Conservation (phyloP, 1,139 yeast genomes). For the Saccharomycopsis hybrid region DNA sequence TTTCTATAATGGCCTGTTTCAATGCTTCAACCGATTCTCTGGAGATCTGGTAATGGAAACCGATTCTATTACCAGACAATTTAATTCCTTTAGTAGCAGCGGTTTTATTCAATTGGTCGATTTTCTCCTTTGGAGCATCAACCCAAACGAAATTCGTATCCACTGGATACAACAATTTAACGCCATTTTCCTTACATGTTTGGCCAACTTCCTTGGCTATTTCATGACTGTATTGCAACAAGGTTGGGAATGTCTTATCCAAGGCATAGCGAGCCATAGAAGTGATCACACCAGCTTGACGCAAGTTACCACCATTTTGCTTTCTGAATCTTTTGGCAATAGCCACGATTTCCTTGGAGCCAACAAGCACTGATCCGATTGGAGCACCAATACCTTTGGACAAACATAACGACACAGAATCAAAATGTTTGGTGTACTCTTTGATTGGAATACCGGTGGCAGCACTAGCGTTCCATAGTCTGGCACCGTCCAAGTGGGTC, state of each 20-base stretch:
- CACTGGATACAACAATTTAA: slow-evolving; percentile 65
- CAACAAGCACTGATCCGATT: slow-evolving; percentile 84
- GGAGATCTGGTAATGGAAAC: slow-evolving; percentile 78
- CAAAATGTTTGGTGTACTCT: slow-evolving; percentile 76
- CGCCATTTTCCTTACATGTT: slow-evolving; percentile 48
- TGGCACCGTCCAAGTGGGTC: slow-evolving; percentile 92
- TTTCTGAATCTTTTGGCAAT: slow-evolving; percentile 85
- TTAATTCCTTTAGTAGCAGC: slow-evolving; percentile 59
- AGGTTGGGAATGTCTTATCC: slow-evolving; percentile 61
- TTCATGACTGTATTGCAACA: slow-evolving; percentile 53
- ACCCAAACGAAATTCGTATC: slow-evolving; percentile 84
- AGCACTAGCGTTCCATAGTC: slow-evolving; percentile 84
- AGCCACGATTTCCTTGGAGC: slow-evolving; percentile 50
- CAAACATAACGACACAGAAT: slow-evolving; percentile 81
- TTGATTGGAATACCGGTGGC: slow-evolving; percentile 63
- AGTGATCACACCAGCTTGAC: slow-evolving; percentile 83
- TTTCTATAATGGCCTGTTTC: slow-evolving; percentile 29
- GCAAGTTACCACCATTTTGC: slow-evolving; percentile 92
- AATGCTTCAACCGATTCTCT: slow-evolving; percentile 60
- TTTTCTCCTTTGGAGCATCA: slow-evolving; percentile 41
- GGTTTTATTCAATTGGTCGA: slow-evolving; percentile 45
- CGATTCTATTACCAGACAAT: slow-evolving; percentile 59
- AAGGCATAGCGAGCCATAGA: slow-evolving; percentile 78
- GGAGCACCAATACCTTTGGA: slow-evolving; percentile 95
- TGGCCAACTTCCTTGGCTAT: slow-evolving; percentile 61